Evolutionary conservation across 176 grass and related monocot species (phyloP).

Genomic region (Aegilops sharonensis): DNA sequence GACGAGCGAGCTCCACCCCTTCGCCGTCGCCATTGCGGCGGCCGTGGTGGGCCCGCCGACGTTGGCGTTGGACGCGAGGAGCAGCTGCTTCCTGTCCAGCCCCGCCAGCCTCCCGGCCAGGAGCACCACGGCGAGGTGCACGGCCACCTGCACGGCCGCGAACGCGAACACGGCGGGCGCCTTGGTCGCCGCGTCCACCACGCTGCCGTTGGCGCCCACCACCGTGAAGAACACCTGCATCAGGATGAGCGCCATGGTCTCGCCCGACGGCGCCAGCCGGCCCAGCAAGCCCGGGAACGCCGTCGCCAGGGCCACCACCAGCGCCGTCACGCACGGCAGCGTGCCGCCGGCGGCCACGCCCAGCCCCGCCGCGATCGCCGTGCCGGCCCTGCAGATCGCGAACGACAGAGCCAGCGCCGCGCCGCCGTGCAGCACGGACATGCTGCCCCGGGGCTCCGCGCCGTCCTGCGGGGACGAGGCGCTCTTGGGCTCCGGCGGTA

Average conservation of each 20-base stretch:
- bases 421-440: slow-evolving; percentile 59
- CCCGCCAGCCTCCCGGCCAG: slow-evolving; percentile 40
- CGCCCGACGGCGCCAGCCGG: slow-evolving; percentile 57
- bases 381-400: slow-evolving; percentile 73
- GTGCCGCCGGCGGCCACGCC: slow-evolving; percentile 51
- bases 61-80: slow-evolving; percentile 85
- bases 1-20: slow-evolving; percentile 81
- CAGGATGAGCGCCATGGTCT: slow-evolving; percentile 81
- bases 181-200: slow-evolving; percentile 71
- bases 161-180: slow-evolving; percentile 72
- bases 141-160: slow-evolving; percentile 60
- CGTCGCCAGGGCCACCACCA: slow-evolving; percentile 75
- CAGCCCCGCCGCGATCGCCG: slow-evolving; percentile 39
- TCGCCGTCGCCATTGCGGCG: slow-evolving; percentile 79
- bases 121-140: slow-evolving; percentile 75
- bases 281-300: slow-evolving; percentile 59
- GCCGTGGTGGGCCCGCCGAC: slow-evolving; percentile 78
- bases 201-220: slow-evolving; percentile 81
- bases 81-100: slow-evolving; percentile 56
- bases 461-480: not conserved
- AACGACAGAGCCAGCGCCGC: slow-evolving; percentile 68
- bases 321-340: slow-evolving; percentile 67
- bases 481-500: slow-evolving; percentile 52
- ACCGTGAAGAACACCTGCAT: slow-evolving; percentile 96
- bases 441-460: not conserved